Base-by-base conservation (phyloP, 371 early-diverging fungal species). In the Phascolomyces articulosus region DNA sequence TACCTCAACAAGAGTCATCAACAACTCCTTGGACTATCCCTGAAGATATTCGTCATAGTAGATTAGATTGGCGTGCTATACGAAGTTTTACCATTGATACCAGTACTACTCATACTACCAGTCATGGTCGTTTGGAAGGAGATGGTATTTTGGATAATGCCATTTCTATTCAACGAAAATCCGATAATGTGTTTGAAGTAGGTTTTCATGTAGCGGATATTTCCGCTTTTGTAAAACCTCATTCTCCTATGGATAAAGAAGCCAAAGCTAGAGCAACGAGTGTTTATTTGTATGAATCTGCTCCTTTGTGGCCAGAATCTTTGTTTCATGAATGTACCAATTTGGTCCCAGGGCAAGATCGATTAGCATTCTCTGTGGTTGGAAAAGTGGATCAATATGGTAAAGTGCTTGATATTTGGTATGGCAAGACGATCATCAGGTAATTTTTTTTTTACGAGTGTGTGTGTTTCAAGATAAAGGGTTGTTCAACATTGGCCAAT, bases 141-240 rank as follows among this genome's bases (percentile, higher is more conserved):
- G 94, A 96, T 41, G 90, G 91, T 65, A 66, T 61, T 21, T 83
- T 97, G 44, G 99, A 99, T 71, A 98, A 98, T 79, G 98, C 98
- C 1, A 75, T 98, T 26, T 91, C 92, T 13, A 80, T 87, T 58
- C 71, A 79, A 27, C 68, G 74, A 34, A 75, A 87, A 18, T 81
- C 81, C 4, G 84, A 89, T 38, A 88, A 86, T 18, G 87, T 74
- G 7, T 91, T 77, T 67, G 90, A 94, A 72, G 88, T 98, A 23
- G 98, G 96, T 9, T 93, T 96, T 13, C 98, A 99, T 75, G 98
- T 99, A 70, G 97, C 99, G 57, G 99, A 99, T 76, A 95, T 99
- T 4, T 90, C 95, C 6, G 90, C 95, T 68, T 99, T 98, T 85
- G 94, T 99, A 26, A 81, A 83, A 58, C 85, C 88, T n/a, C 87